phyloP scores from a whole-genome alignment of 2,329 filamentous ascomycete species.

The Fusarium torulosum region DNA sequence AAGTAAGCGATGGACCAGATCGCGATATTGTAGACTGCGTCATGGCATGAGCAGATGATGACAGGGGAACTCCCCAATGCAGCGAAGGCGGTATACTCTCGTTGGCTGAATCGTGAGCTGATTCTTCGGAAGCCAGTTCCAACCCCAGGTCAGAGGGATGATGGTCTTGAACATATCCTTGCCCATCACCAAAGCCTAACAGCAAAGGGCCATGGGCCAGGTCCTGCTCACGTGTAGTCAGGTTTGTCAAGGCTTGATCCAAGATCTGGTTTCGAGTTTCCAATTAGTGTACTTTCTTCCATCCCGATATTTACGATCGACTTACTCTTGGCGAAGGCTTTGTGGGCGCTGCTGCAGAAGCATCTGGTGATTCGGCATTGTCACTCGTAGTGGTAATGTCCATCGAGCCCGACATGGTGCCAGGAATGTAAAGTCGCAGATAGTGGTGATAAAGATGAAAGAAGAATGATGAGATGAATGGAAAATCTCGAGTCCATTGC shows the following conservation, averaged over 20 bases:
- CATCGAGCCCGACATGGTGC: background rate
- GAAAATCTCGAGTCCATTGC: no score
- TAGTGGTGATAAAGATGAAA: background rate
- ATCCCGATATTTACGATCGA: background rate
- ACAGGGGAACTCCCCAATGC: accelerated
- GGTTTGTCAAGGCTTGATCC: background rate
- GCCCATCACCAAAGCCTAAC: background rate
- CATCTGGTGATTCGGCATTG: background rate
- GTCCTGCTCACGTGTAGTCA: background rate
- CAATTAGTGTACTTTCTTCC: background rate
- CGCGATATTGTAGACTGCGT: background rate
- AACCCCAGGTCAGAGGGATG: background rate
- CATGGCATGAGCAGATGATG: accelerated
- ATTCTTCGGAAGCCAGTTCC: accelerated
- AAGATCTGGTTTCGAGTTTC: accelerated
- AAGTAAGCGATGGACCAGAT: background rate
- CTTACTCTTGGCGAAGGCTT: background rate
- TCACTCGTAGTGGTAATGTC: background rate
- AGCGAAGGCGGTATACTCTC: accelerated
- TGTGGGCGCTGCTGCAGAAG: no score
- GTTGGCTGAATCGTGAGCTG: accelerated
- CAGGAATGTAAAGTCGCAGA: no score
- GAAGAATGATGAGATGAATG: accelerated
- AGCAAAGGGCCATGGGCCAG: background rate
- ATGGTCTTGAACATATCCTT: background rate